Evolutionary conservation across 2,329 filamentous ascomycete genomes (phyloP).

Genomic region (Exophiala xenobiotica): DNA sequence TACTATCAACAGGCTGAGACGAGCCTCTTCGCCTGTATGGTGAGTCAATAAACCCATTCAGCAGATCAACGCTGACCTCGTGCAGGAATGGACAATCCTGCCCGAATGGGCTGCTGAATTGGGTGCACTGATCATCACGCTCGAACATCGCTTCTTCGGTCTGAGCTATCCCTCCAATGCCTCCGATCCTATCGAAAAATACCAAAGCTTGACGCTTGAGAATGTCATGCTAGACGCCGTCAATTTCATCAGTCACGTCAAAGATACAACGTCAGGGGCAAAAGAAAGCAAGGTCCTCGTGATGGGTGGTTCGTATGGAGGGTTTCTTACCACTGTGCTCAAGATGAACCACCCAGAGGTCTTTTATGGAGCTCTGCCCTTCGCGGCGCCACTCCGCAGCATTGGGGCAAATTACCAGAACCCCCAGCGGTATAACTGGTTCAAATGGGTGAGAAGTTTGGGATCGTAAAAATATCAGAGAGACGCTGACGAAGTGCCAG

Average conservation of each 20-base stretch:
- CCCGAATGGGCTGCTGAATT: conserved; percentile 10
- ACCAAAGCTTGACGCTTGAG: conserved; percentile 10
- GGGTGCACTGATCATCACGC: conserved; percentile 5
- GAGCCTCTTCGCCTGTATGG: conserved; percentile 6
- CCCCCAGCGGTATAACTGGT: conserved; percentile 12
- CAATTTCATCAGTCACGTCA: conserved; percentile 10
- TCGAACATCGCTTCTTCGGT: conserved; percentile 18
- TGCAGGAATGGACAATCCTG: conserved; percentile 6
- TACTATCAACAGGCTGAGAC: conserved; percentile 13
- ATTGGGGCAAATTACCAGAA: conserved; percentile 11
- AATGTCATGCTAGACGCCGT: conserved; percentile 17
- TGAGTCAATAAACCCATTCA: background rate
- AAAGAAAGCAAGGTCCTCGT: conserved; percentile 16
- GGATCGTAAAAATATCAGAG: background rate
- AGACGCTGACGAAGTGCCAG: background rate
- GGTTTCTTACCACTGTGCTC: conserved; percentile 10
- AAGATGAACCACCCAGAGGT: conserved; percentile 12
- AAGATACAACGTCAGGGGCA: conserved; percentile 3
- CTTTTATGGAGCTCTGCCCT: conserved; percentile 14
- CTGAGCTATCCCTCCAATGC: conserved; percentile 14
- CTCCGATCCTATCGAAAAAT: background rate
- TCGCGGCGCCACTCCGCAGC: conserved; percentile 4
- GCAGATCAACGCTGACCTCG: background rate
- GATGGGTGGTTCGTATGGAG: conserved; percentile 10
- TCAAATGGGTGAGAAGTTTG: background rate